Conservation (phyloP, 495 filamentous ascomycete species). For the Penicillium pancosmium region DNA sequence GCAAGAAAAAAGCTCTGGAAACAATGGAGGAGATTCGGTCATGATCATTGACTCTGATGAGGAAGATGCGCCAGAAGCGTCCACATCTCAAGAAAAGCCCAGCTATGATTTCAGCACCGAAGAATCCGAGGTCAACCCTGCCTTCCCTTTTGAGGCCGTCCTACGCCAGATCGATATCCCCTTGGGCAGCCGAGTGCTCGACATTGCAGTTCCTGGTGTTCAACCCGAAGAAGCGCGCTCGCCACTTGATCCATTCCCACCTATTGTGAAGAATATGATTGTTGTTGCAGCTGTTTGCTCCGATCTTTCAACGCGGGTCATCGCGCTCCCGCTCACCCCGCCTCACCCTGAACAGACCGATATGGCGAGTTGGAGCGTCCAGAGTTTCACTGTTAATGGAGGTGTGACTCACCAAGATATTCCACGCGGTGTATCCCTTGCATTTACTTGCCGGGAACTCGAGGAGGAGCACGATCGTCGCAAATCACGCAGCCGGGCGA, state of each 20-base stretch:
- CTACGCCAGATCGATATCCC: conserved; percentile 69
- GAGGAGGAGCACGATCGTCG: conserved; percentile 31
- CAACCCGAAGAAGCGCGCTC: conserved; percentile 47
- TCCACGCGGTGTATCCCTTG: conserved; percentile 68
- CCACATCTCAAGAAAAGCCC: conserved; percentile 42
- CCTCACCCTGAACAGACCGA: conserved; percentile 60
- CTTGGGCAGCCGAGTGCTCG: conserved; percentile 62
- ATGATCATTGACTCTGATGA: conserved; percentile 85
- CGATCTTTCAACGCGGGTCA: conserved; percentile 66
- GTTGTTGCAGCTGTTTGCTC: conserved; percentile 73
- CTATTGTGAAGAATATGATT: conserved; percentile 63
- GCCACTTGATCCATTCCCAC: conserved; percentile 58
- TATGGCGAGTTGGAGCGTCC: conserved; percentile 57
- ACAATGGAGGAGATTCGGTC: conserved; percentile 57
- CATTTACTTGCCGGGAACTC: conserved; percentile 56
- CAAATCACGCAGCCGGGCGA: conserved; percentile 31
- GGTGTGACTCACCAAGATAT: conserved; percentile 58
- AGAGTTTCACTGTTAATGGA: conserved; percentile 55
- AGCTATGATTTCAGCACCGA: conserved; percentile 55
- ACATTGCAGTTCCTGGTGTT: conserved; percentile 62
- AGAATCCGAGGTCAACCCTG: conserved; percentile 61
- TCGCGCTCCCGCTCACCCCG: conserved; percentile 73
- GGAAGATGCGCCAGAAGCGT: conserved; percentile 53
- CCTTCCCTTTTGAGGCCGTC: conserved; percentile 55
- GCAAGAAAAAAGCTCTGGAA: conserved; percentile 34